Base-by-base conservation (phyloP, 2,329 filamentous ascomycete genomes). In the Phyllosticta capitalensis region DNA sequence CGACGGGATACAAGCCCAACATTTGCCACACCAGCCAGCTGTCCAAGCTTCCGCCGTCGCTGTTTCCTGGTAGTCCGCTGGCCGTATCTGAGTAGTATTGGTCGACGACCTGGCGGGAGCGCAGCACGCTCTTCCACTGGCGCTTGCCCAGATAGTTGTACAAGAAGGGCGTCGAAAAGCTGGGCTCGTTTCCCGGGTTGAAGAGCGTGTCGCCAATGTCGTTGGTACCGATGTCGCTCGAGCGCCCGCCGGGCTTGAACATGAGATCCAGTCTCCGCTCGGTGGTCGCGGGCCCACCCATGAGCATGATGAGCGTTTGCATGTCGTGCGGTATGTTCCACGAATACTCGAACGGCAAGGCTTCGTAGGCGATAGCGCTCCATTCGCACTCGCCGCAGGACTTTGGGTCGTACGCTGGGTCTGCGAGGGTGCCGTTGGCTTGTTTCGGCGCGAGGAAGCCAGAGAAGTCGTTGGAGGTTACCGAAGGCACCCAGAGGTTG, bases 1-100 rank as follows among this genome's bases (percentile, higher is more conserved):
- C 70, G 1, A 72, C 67, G 0, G 76, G 75, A 60, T 77, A 78
- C 6, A 78, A 66, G 1, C 78, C 77, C 0, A 79, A 61, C 69
- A 74, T 70, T 56, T 77, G 71, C 73, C 75, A 79, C 2, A 79
- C 65, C 1, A 79, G 67, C 78, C 76, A 79, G n/a, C 72, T 75
- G 52, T 76, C 75, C 63, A 79, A 69, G 1, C 76, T 75, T 0
- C 76, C 74, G 4, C 72, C 72, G 61, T 76, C 75, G 20, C 68
- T 73, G 54, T 77, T 77, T 0, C 75, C 75, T 0, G 75, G 75
- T 5, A 76, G 67, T 1, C 75, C 74, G 19, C 69, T 67, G 0
- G 65, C 63, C 0, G 54, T 61, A 52, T 68, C 68, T 9, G 61
- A 64, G 52, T 67, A 76, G 63, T 71, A 74, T 54, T 67, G 62